Evolutionary conservation across 441 rosid genomes (phyloP), one percentile per base, ranked within the genome.

Genomic region (Biscutella laevigata): DNA sequence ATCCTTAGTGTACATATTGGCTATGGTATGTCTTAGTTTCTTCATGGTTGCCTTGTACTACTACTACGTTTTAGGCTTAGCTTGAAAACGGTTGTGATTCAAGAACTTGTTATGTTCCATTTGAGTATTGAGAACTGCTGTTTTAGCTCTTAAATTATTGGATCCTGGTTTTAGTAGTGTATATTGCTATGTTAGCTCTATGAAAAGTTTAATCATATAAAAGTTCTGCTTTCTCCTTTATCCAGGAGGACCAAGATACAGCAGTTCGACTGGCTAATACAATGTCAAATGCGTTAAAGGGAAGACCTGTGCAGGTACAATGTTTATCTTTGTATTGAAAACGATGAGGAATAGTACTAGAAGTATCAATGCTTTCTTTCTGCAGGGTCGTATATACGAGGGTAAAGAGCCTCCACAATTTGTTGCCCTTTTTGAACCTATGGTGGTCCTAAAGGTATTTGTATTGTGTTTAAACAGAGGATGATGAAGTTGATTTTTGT

Each of bases 381-480:
- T 68, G 55, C 76, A 94, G 99, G 96, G 94, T 53, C 80, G 80
- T 37, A 71, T 94, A 50, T 85, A 75, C 53, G 91, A 94, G 78
- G 97, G 86, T 37, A 94, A 84, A 71, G 99, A 94, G 75, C 96
- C 97, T 26, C 91, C 96, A 17, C 99, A 94, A 28, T 87, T 94
- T 52, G 51, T 89, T 53, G 91, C 97, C 25, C 88, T 94, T 51
- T 89, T 89, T 66, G 97, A 89, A 56, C 96, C 99, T 50, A 81
- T 94, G 94, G 77, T 84, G 42, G 73, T 86, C 65, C 87, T 94
- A 51, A 89, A 89, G 97, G 99, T 94, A 81, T 36, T 56, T 42
- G 47, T 33, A 49, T 63, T 19, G 17, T 37, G 47, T 48, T 43
- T 57, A 29, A 50, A 46, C n/a, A 53, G 13, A 29, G 41, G 62